Conservation (phyloP, 2,329 filamentous ascomycete genomes). For the Penicillium sp. region DNA sequence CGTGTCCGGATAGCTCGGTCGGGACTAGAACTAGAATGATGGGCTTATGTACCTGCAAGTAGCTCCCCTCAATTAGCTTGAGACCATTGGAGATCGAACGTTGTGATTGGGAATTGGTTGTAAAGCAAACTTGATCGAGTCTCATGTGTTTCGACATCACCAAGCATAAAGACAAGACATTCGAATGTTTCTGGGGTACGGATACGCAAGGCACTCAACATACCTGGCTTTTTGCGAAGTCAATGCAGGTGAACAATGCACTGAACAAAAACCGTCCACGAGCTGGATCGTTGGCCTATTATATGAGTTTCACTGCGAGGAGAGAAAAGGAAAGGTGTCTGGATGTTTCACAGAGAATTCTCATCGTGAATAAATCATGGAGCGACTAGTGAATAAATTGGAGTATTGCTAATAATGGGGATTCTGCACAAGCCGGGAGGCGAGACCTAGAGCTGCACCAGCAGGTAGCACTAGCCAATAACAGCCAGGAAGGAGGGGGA, state of each 20-base stretch:
- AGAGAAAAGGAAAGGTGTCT: neutral
- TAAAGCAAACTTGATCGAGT: neutral
- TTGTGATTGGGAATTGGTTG: neutral
- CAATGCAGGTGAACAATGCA: conserved; percentile 13
- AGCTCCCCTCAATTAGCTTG: conserved; percentile 1
- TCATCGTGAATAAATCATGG: conserved; percentile 2
- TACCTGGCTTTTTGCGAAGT: neutral
- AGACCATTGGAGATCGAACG: neutral
- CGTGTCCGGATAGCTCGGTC: neutral
- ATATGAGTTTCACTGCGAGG: conserved; percentile 9
- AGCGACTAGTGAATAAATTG: conserved; percentile 8
- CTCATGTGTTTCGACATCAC: neutral
- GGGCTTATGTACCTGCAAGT: neutral
- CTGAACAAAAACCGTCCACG: conserved; percentile 7
- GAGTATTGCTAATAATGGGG: conserved; percentile 9
- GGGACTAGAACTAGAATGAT: neutral
- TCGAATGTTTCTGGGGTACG: neutral
- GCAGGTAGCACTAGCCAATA: conserved; percentile 15
- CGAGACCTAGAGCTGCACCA: conserved; percentile 23
- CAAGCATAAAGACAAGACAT: conserved; percentile 1
- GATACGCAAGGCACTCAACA: neutral
- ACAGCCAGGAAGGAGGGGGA: conserved; percentile 1
- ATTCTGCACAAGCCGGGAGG: conserved; percentile 5
- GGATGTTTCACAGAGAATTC: conserved; percentile 17
- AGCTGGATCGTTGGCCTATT: conserved; percentile 10